Base-by-base conservation (phyloP, 352 stramenopile genomes). In the Globisporangium paddicum region DNA sequence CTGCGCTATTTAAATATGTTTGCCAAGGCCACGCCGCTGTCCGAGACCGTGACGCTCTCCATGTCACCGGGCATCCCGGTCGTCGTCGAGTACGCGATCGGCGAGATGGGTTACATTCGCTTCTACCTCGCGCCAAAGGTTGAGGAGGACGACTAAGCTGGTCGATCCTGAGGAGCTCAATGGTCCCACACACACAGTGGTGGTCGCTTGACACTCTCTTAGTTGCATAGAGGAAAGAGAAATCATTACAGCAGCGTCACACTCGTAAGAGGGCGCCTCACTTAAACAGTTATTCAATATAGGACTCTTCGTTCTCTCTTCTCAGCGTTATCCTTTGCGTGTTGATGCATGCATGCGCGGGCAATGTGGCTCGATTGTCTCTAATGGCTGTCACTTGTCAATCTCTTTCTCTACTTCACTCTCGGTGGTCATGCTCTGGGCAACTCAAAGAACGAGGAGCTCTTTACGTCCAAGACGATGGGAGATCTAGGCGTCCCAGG, bases 61-160 rank as follows among this genome's bases (percentile, higher is more conserved):
- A 98, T 99, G 93, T 98, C 89, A 44, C 95, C 96, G 8, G 96
- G 98, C 44, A 97, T 99, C 51, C 98, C 98, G 2, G 82, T 99
- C 34, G 95, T 99, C 28, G 90, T 99, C 21, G 98, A 99, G 79
- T 99, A 99, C 82, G 92, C 93, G 28, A 98, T 99, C 67, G 93
- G 95, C 21, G 92, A 98, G 64, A 97, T 96, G 60, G 97, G 97
- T 53, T 96, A 97, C 82, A 95, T 99, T 60, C 96, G 97, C 64
- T 99, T 98, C 86, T 99, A 99, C 84, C 86, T 99, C 45, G 98
- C 98, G 56, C 98, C 98, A 30, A 99, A 99, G 90, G 98, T 99
- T 74, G 97, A 99, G 72, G 97, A 99, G 63, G 96, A 99, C 49
- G 84, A 94, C 60, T 94, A 90, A 86, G 58, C 57, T 1, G 2